phyloP scores from a whole-genome alignment of 495 filamentous ascomycete species.

The Daldinia bambusicola region DNA sequence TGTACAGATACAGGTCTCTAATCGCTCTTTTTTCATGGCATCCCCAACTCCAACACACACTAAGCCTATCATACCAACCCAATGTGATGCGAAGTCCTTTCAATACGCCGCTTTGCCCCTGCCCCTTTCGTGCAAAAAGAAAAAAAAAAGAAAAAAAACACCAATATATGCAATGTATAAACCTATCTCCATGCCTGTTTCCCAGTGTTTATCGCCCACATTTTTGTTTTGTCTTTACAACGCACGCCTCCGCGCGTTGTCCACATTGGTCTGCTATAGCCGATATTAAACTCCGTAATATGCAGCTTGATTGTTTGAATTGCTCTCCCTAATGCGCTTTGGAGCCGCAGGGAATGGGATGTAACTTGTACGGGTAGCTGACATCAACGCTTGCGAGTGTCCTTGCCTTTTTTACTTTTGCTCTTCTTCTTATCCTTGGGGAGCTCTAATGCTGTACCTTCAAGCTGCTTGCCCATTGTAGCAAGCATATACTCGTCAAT shows the following conservation, averaged over 20 bases:
- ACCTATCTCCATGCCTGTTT: conserved; percentile 7
- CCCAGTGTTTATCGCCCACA: not conserved
- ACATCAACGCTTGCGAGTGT: conserved; percentile 58
- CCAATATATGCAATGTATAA: conserved; percentile 41
- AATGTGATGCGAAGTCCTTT: conserved; percentile 32
- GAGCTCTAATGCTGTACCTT: conserved; percentile 79
- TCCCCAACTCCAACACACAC: conserved; percentile 27
- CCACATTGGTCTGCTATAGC: conserved; percentile 1
- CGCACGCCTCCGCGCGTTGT: conserved; percentile 10
- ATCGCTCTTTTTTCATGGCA: conserved; percentile 18
- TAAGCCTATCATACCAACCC: conserved; percentile 17
- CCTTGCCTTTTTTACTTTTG: conserved; percentile 80
- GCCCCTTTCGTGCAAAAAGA: conserved; percentile 7
- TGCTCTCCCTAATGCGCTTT: no score
- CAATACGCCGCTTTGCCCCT: conserved; percentile 20
- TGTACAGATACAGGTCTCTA: conserved; percentile 29
- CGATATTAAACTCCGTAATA: conserved; percentile 11
- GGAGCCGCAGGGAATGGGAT: no score
- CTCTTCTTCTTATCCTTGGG: conserved; percentile 81
- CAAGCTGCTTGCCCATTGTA: conserved; percentile 79
- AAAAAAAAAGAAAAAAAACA: no score
- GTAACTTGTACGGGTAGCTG: not conserved
- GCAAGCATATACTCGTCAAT: conserved; percentile 89
- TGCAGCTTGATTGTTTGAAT: conserved; percentile 9
- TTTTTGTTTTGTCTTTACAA: conserved; percentile 3